These are phyloP conservation scores for Coleophoma eucalyptorum DNA, from an alignment of 2,329 filamentous ascomycete species.

Conservation along the genomic window DNA sequence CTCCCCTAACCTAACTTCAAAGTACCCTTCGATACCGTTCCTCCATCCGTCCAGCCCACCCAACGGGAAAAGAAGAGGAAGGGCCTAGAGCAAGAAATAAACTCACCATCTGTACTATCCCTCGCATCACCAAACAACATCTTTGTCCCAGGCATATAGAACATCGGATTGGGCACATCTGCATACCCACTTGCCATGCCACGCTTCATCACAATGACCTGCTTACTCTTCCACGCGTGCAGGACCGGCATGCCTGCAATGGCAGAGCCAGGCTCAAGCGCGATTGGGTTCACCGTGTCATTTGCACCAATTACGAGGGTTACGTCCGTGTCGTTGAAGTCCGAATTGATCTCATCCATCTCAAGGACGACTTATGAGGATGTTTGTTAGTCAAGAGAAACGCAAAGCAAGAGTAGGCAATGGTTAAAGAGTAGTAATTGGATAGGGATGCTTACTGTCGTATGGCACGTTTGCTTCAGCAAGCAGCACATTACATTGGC, in stretches of 20 bases:
- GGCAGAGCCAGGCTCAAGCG: constrained; percentile 74
- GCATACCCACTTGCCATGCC: constrained; percentile 87
- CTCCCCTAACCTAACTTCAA: too few species aligned
- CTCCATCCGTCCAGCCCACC: too few species aligned
- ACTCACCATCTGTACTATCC: constrained; percentile 70
- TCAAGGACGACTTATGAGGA: constrained; percentile 64
- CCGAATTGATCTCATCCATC: constrained; percentile 96
- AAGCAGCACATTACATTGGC: constrained; percentile 86
- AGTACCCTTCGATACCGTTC: too few species aligned
- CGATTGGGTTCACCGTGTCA: constrained; percentile 89
- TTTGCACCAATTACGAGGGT: constrained; percentile 89
- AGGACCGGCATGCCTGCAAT: constrained; percentile 93
- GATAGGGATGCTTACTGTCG: constrained; percentile 49
- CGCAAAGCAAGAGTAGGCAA: constrained; percentile 5
- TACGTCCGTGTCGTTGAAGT: constrained; percentile 81
- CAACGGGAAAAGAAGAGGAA: too few species aligned
- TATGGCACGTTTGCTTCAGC: constrained; percentile 87
- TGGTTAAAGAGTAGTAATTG: neutral
- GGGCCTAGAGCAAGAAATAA: neutral
- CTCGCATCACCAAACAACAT: constrained; percentile 94
- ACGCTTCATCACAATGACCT: constrained; percentile 90
- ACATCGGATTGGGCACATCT: constrained; percentile 91
- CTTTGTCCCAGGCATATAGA: constrained; percentile 83
- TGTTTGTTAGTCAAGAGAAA: too few species aligned
- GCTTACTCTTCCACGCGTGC: constrained; percentile 91